Evolutionary conservation across 768 basidiomycete species (phyloP).

Genomic region (Trametes meyenii): DNA sequence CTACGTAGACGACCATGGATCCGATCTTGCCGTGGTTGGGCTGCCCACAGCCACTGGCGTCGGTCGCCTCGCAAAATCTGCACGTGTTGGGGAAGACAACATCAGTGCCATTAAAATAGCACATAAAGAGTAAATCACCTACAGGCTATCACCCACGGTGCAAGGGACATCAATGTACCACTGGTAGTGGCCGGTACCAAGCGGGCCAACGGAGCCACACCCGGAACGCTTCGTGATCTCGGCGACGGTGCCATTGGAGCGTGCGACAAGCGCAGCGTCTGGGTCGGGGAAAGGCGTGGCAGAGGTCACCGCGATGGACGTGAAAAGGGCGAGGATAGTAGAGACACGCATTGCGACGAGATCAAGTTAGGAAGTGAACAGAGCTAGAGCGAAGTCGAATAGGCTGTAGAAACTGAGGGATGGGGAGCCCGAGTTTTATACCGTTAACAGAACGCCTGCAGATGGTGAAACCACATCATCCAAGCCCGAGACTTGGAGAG

Average conservation of each 20-base stretch:
- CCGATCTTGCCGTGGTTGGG: neutral
- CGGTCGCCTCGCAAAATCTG: slow-evolving; percentile 7
- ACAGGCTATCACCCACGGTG: neutral
- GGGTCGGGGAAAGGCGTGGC: neutral
- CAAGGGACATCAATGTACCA: neutral
- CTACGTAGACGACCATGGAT: slow-evolving; percentile 6
- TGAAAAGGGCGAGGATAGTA: slow-evolving; percentile 1
- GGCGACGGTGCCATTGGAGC: neutral
- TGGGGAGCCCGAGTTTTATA: neutral
- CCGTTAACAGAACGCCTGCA: neutral
- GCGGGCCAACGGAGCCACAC: slow-evolving; percentile 1
- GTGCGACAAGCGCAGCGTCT: neutral
- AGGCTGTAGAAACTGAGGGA: neutral
- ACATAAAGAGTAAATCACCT: neutral
- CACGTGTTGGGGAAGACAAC: no score
- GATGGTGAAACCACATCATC: no score
- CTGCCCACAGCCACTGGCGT: neutral
- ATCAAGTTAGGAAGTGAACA: neutral
- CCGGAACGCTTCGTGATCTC: neutral
- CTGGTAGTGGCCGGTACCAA: slow-evolving; percentile 8
- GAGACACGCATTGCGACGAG: neutral
- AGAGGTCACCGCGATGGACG: neutral
- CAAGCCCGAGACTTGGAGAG: no score
- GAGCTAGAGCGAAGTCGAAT: neutral
- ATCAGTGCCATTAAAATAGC: neutral